Evolutionary conservation across 371 early-diverging fungal genomes (phyloP), one percentile per base, ranked within the genome.

Genomic region (Parasitella parasitica): DNA sequence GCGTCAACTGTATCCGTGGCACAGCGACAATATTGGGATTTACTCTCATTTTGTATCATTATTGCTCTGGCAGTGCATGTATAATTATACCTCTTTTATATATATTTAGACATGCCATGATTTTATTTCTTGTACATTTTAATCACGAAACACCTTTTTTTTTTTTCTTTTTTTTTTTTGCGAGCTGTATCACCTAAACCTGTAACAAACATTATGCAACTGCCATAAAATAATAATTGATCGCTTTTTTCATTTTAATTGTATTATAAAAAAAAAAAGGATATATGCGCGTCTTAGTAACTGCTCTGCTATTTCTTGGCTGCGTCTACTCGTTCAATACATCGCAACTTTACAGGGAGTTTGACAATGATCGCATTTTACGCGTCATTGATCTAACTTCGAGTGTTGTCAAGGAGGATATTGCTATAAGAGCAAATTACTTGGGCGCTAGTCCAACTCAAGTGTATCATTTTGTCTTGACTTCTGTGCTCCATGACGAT

Each of bases 351-450:
- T 71, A 81, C 11, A 64, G 69, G 22, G 35, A 66, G 37, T 74
- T 83, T 63, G 67, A 64, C 41, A 89, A 87, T 67, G 67, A 72
- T 35, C 86, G 88, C 54, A 64, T 85, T 26, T 67, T 81, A 39
- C 85, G 91, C 22, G 76, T 78, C 16, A 28, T 92, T 37, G 90
- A 91, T 65, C 71, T 90, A 24, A 75, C 86, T 8, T 64, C 70
- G 18, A 69, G 80, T 32, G 73, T 91, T 51, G 78, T 83, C n/a
- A 83, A 86, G 13, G 85, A 86, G 58, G 72, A 78, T 54, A 82
- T 83, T 48, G 81, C 82, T 28, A 69, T 86, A 32, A 74, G 79
- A 16, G 73, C 85, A 15, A 67, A 79, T 66, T 86, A 83, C 61
- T 70, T 76, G 35, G 75, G 64, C 30, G 30, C 69, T 8, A 38